Evolutionary conservation across 78 protist species (phyloP), one percentile per base, ranked within the genome.

Genomic region (Creolimax fragrantissima): DNA sequence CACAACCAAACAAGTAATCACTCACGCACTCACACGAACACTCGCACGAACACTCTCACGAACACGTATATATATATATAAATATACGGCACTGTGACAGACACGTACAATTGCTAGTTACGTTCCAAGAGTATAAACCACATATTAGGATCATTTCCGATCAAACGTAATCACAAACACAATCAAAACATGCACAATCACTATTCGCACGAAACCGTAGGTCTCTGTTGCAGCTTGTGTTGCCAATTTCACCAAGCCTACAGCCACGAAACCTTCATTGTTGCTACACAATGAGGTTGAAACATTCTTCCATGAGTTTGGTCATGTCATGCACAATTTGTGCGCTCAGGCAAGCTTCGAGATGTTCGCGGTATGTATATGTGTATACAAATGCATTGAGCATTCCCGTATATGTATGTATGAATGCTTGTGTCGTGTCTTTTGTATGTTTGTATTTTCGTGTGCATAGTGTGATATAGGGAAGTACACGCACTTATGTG

Each of bases 231-330:
- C 95, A 3, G 83, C 24, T 39, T 47, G 89, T n/a, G 66, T 83
- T 6, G 3, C 58, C 89, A 94, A 94, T 85, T 94, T 94, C 89
- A 90, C 91, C 11, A 39, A 81, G 45, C 89, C 93, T 1, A 7
- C 42, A 5, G 83, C 66, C 42, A 36, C 2, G 81, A 32, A 4
- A 45, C 96, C 96, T 11, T 81, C 95, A 3, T 89, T 95, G 74
- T 89, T 92, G 36, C 4, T n/a, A 32, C 74, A 45, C 42, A 35
- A 32, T 35, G 86, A 83, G 37, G 95, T 95, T 35, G 94, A 81
- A 36, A 95, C 96, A 6, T 58, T 47, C 84, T 94, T 93, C 93
- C 96, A 95, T 58, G 96, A 95, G 90, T 83, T 89, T 35, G 94
- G 92, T 4, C 96, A 95, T 91, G 91, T 36, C 24, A 36, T 90